A percentile compares a stretch with the other conserved stretches of the same genome.
phyloP scores from a whole-genome alignment of 179 eudicot genomes.

The Gypsophila paniculata region DNA sequence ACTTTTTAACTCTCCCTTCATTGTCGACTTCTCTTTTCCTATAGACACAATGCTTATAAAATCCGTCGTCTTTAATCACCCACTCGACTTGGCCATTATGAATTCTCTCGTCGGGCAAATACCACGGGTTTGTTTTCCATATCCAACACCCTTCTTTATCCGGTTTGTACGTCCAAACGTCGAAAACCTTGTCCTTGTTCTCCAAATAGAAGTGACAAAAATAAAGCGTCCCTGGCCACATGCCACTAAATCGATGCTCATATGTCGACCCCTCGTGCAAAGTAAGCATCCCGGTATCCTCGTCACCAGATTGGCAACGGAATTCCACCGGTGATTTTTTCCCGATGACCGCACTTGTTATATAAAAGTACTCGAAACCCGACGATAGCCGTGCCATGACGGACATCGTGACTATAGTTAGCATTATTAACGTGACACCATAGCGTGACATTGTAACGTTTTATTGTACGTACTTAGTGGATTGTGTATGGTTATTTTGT shows the following conservation, averaged over 20 bases:
- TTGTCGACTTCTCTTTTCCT: constrained; percentile 7
- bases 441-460: not conserved
- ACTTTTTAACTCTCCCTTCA: not conserved
- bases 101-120: constrained; percentile 4
- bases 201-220: constrained; percentile 16
- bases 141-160: constrained; percentile 14
- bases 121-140: constrained; percentile 9
- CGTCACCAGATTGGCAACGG: constrained; percentile 10
- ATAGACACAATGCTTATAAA: constrained; percentile 20
- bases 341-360: not conserved
- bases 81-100: constrained; percentile 13
- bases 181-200: constrained; percentile 8
- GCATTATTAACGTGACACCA: not conserved
- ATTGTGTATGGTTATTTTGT: not conserved
- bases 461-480: not conserved
- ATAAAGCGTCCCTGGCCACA: not conserved
- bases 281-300: not conserved
- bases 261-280: not conserved
- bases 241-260: not conserved
- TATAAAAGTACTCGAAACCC: not conserved
- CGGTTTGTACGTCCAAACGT: constrained; percentile 9
- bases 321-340: not conserved
- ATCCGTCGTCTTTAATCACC: constrained; percentile 8
- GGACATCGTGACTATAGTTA: constrained; percentile 4
- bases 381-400: not conserved